Conservation (phyloP, 495 filamentous ascomycete species). For the Penicillium canescens region DNA sequence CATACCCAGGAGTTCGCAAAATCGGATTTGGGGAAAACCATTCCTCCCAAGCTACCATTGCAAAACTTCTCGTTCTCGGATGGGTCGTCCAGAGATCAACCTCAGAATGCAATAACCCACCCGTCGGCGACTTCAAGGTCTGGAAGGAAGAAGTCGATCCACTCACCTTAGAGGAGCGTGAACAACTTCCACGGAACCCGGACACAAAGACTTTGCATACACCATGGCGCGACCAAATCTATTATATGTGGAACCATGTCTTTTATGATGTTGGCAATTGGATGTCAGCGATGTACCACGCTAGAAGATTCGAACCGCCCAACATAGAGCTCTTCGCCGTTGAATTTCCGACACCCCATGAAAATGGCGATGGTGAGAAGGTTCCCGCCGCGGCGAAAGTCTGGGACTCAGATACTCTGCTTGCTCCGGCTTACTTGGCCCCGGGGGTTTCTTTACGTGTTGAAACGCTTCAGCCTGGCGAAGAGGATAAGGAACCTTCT, state of each 20-base stretch:
- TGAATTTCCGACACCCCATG: neutral
- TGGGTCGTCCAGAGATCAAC: no score
- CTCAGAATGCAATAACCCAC: no score
- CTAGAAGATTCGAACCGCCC: neutral
- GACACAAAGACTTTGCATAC: neutral
- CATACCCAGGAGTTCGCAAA: no score
- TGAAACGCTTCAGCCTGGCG: neutral
- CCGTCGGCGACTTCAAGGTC: no score
- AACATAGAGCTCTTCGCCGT: neutral
- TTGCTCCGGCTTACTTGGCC: neutral
- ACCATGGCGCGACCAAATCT: neutral
- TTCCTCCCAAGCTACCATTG: no score
- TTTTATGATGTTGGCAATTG: neutral
- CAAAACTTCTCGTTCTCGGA: no score
- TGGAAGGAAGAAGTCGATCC: no score
- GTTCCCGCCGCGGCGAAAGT: neutral
- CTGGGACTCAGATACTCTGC: neutral
- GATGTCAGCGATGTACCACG: neutral
- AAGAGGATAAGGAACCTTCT: neutral
- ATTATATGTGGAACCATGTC: constrained; percentile 2
- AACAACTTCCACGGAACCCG: no score
- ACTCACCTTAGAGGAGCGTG: no score
- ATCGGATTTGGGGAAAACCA: no score
- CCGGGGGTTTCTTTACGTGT: constrained; percentile 2
- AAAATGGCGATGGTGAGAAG: neutral